Percentiles rank a stretch among this genome's conserved stretches.
Conservation (phyloP, 75 land plant species). For the Cupressus sempervirens region DNA sequence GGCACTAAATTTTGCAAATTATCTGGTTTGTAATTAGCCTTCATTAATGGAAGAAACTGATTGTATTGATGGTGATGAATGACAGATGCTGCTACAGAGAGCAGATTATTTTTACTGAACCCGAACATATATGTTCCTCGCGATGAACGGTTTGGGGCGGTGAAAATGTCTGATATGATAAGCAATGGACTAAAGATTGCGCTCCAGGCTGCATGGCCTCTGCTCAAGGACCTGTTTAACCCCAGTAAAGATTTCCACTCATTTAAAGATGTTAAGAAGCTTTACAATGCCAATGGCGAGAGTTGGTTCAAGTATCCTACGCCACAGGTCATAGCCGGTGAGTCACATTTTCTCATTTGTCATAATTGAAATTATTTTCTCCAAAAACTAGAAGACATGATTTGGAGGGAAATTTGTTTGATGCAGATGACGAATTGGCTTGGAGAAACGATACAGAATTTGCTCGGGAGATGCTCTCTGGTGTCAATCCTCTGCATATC, state of each 20-base stretch:
- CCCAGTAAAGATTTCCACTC: not conserved
- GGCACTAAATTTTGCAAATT: not conserved
- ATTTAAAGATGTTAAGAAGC: slow-evolving; percentile 19
- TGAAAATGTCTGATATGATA: slow-evolving; percentile 19
- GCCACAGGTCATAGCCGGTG: slow-evolving; percentile 34
- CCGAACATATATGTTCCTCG: too few species aligned
- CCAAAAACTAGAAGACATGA: not conserved
- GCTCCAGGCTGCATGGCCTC: not conserved
- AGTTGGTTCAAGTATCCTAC: slow-evolving; percentile 20
- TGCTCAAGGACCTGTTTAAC: not conserved
- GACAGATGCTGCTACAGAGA: slow-evolving; percentile 21
- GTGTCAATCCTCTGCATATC: too few species aligned
- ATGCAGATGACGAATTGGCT: slow-evolving; percentile 27
- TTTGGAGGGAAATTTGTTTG: not conserved
- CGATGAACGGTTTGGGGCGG: slow-evolving; percentile 21
- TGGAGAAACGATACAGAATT: slow-evolving; percentile 52
- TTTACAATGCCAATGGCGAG: slow-evolving; percentile 23
- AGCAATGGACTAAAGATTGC: slow-evolving; percentile 8
- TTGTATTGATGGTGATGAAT: not conserved
- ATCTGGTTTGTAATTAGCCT: not conserved
- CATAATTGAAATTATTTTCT: not conserved
- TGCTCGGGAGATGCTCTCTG: slow-evolving; percentile 23
- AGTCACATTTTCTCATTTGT: not conserved
- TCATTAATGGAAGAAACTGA: not conserved
- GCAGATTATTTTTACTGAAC: not conserved